Conservation (phyloP, 1,139 yeast genomes). For the Protomyces arabidopsidicola region DNA sequence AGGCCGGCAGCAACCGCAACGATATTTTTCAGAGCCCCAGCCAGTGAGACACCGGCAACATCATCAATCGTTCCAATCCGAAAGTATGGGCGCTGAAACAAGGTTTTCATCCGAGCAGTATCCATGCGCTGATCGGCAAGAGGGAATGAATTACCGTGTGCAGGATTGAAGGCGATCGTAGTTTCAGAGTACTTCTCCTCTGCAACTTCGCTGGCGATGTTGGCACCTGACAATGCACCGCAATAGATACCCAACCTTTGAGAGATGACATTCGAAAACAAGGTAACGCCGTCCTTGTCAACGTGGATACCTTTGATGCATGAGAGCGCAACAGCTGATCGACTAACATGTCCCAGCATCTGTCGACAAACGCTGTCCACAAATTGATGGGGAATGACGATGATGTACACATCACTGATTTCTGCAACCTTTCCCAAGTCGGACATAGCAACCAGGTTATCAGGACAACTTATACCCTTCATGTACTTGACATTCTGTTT, state of each 20-base stretch:
- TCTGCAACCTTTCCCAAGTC: constrained; percentile 65
- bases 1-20: constrained; percentile 92
- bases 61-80: constrained; percentile 85
- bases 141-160: constrained; percentile 50
- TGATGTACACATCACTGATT: constrained; percentile 75
- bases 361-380: constrained; percentile 67
- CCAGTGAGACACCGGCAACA: constrained; percentile 88
- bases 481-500: constrained; percentile 86
- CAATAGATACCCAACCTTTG: constrained; percentile 77
- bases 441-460: constrained; percentile 77
- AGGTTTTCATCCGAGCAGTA: constrained; percentile 46
- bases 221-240: constrained; percentile 94
- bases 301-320: constrained; percentile 92
- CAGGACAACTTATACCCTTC: constrained; percentile 75
- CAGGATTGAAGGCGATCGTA: constrained; percentile 78
- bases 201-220: constrained; percentile 92
- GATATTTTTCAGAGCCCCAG: constrained; percentile 92
- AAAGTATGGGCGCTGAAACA: constrained; percentile 93
- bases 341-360: constrained; percentile 66
- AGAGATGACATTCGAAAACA: constrained; percentile 69
- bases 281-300: constrained; percentile 68
- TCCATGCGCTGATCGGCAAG: constrained; percentile 24
- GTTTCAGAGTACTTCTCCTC: constrained; percentile 91
- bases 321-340: constrained; percentile 75
- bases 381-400: constrained; percentile 94